Base-by-base conservation (phyloP, 2,329 filamentous ascomycete species). In the Achaetomium macrosporum region DNA sequence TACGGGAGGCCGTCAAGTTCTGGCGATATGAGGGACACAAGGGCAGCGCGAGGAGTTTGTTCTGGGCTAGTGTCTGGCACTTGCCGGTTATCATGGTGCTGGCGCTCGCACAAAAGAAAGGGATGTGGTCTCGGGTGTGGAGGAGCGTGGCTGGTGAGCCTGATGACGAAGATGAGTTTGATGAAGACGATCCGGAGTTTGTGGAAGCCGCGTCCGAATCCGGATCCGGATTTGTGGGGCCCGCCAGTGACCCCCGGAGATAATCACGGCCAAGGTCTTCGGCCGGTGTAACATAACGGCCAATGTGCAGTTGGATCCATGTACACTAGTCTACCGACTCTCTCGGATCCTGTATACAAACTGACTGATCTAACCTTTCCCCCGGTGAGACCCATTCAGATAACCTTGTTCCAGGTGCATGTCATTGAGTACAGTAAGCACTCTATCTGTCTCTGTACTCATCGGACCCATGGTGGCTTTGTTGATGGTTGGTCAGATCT, bases 1-100 rank as follows among this genome's bases (percentile, higher is more conserved):
- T 83, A 9, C 79, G 82, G 50, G 85, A 95, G 69, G 90, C 92
- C 0, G 81, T 88, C 62, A 76, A 77, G 36, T 96, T 97, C 72
- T 96, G 88, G 85, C 81, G 78, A 57, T 74, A 81, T 29, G 82
- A 90, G 63, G 92, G 92, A 12, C 80, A 85, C 57, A 84, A 85
- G 61, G 91, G 91, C 2, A 89, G 81, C 16, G 91, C 93, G 2
- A 80, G 90, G 51, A 85, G 86, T 0, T 70, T 99, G 48, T 99
- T 99, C 69, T 99, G 93, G 93, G 91, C 93, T 1, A 96, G 90
- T 68, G 90, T 99, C 10, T 97, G 92, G 93, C 91, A 96, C 72
- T 69, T 99, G 44, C 93, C 93, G 0, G 87, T 86, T 25, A 79
- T 97, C 40, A 83, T 99, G 76, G 90, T 96, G 43, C 74, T 96